Evolutionary conservation across 495 filamentous ascomycete genomes (phyloP), one percentile per base, ranked within the genome.

Genomic region (Umbilicaria muhlenbergii): DNA sequence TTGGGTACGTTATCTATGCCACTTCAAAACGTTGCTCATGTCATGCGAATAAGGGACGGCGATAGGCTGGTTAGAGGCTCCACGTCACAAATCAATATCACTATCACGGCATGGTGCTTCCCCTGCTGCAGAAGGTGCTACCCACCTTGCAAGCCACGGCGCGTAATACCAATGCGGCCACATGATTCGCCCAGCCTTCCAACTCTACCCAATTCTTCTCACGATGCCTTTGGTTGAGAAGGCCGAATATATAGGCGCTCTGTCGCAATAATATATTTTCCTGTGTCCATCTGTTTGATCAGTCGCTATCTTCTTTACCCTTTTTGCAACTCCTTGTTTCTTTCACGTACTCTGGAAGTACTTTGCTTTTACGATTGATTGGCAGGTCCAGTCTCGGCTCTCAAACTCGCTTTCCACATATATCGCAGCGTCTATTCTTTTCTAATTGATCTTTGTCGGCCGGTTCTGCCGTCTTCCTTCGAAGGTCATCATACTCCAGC

Each of bases 341-440:
- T 1, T 18, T 38, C 24, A 28, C 24, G 24, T 28, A 28, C 24
- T 28, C 24, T 28, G 24, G 24, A 28, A 28, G 24, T 28, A 28
- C 24, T 28, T 28, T 28, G 24, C 24, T 28, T 28, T 28, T 28
- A 28, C 32, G 31, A 15, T 36, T 31, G 35, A 49, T 52, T 52
- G 50, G 50, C 50, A 44, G 50, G 50, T 46, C 50, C 50, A 52
- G 41, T 46, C 41, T 11, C 32, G 24, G 15, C 11, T 38, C 18
- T 17, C 45, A 14, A 32, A 21, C 39, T 41, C 11, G 3, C 8
- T 28, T 10, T 28, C 8, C 8, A 28, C 24, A 28, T 28, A 28
- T 28, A 28, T 28, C 24, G 24, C 24, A 10, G 24, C 24, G 8
- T 28, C 24, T 28, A 28, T 3, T 28, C 24, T 28, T 10, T 28